These are phyloP conservation scores for Scytalidium lignicola DNA, from an alignment of 2,329 filamentous ascomycete genomes.

Conservation along the genomic window DNA sequence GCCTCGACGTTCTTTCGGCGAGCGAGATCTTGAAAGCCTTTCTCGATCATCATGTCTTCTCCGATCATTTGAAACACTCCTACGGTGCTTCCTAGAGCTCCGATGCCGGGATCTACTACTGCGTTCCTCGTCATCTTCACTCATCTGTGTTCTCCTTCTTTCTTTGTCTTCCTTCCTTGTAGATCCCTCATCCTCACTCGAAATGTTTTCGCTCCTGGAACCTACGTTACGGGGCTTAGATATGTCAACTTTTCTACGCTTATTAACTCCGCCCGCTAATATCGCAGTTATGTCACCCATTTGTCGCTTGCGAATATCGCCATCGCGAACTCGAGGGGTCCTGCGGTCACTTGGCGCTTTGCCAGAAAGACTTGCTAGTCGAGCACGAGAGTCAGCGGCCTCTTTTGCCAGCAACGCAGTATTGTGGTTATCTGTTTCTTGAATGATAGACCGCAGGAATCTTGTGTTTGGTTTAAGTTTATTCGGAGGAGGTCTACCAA, in stretches of 20 bases:
- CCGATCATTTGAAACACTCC: slow-evolving; percentile 16
- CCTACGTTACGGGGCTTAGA: slow-evolving; percentile 4
- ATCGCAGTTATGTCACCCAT: slow-evolving; percentile 58
- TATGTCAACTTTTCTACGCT: slow-evolving; percentile 17
- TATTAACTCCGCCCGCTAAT: slow-evolving; percentile 34
- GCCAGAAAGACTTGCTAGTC: slow-evolving; percentile 57
- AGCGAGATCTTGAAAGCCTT: slow-evolving; percentile 5
- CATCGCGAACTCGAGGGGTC: slow-evolving; percentile 39
- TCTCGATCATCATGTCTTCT: slow-evolving; percentile 12
- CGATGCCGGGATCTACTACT: slow-evolving; percentile 2
- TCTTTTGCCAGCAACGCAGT: slow-evolving; percentile 79
- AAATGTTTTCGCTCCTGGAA: slow-evolving; percentile 8
- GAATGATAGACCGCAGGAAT: slow-evolving; percentile 83
- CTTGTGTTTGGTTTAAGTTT: slow-evolving; percentile 86
- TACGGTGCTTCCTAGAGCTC: slow-evolving; percentile 10
- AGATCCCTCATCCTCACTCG: slow-evolving; percentile 12
- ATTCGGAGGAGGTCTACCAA: slow-evolving; percentile 41
- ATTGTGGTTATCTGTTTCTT: slow-evolving; percentile 85
- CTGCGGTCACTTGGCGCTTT: slow-evolving; percentile 32
- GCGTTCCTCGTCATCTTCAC: background rate
- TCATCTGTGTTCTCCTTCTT: slow-evolving; percentile 4
- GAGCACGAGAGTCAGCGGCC: slow-evolving; percentile 68
- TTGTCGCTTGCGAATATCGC: slow-evolving; percentile 52
- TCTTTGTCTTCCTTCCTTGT: slow-evolving; percentile 5
- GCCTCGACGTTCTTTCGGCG: slow-evolving; percentile 13